phyloP scores from a whole-genome alignment of 345 rosid species.

The Zanthoxylum bungeanum region DNA sequence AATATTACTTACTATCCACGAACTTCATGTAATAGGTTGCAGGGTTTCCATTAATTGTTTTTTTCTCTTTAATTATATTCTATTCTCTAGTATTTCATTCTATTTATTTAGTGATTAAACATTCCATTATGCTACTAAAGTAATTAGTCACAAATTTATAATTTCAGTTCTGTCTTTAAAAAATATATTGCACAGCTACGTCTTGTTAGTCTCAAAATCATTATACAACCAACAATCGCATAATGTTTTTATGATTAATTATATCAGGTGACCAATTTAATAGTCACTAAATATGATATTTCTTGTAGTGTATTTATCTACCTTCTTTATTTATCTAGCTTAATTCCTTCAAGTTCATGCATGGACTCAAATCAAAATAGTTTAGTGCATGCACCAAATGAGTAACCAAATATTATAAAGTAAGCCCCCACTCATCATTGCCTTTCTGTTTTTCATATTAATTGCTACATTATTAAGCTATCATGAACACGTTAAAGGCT shows the following conservation, averaged over 20 bases:
- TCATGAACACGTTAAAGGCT: background rate
- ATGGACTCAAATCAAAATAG: constrained; percentile 8
- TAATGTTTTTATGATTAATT: no score
- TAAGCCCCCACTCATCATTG: background rate
- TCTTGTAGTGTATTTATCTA: no score
- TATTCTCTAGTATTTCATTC: background rate
- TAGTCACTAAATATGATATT: no score
- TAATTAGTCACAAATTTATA: no score
- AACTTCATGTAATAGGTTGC: constrained; percentile 7
- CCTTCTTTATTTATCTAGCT: background rate
- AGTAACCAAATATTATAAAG: background rate
- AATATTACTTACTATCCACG: constrained; percentile 19
- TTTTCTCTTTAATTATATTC: no score
- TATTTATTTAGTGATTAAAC: no score
- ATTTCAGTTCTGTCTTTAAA: no score
- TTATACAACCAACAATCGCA: no score
- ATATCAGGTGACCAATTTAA: no score
- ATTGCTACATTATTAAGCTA: background rate
- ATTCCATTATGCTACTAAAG: no score
- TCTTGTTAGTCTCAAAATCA: no score
- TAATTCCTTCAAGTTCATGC: constrained; percentile 8
- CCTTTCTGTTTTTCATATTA: background rate
- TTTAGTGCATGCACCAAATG: constrained; percentile 9
- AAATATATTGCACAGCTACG: no score
- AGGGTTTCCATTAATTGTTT: background rate